Conservation (phyloP, 1,284 basidiomycete genomes). For the Polyporus tsugae region DNA sequence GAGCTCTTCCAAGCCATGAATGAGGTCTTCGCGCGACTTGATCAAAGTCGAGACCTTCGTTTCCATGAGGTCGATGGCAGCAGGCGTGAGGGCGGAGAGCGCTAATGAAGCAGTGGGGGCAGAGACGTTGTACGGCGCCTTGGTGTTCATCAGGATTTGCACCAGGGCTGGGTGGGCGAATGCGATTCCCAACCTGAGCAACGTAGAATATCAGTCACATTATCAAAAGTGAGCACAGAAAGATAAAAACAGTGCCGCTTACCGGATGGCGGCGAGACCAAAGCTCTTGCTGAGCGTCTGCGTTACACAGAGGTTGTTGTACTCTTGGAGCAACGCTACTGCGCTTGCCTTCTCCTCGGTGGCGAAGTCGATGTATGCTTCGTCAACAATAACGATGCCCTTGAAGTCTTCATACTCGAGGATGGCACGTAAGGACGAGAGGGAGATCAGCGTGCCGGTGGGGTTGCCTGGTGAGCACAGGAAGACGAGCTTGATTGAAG, state of each 20-base stretch:
- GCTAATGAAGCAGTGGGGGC: slow-evolving; percentile 90
- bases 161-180: slow-evolving; percentile 90
- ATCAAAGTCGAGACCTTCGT: slow-evolving; percentile 69
- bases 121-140: slow-evolving; percentile 98
- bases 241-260: slow-evolving; percentile 7
- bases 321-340: slow-evolving; percentile 78
- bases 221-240: neutral
- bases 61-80: slow-evolving; percentile 74
- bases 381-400: slow-evolving; percentile 94
- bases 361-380: slow-evolving; percentile 98
- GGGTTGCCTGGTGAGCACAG: slow-evolving; percentile 98
- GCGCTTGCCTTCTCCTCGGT: slow-evolving; percentile 66
- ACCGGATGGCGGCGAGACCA: slow-evolving; percentile 95
- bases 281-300: slow-evolving; percentile 98
- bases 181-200: slow-evolving; percentile 83
- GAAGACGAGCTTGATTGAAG: slow-evolving; percentile 90
- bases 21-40: slow-evolving; percentile 63
- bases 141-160: slow-evolving; percentile 94
- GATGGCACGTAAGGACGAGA: slow-evolving; percentile 74
- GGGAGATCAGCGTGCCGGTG: slow-evolving; percentile 88
- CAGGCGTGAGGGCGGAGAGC: slow-evolving; percentile 71
- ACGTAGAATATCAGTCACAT: neutral
- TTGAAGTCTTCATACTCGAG: slow-evolving; percentile 86
- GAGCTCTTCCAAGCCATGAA: slow-evolving; percentile 55
- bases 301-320: slow-evolving; percentile 91